Base-by-base conservation (phyloP, 2,329 filamentous ascomycete species). In the Talaromyces rugulosus region DNA sequence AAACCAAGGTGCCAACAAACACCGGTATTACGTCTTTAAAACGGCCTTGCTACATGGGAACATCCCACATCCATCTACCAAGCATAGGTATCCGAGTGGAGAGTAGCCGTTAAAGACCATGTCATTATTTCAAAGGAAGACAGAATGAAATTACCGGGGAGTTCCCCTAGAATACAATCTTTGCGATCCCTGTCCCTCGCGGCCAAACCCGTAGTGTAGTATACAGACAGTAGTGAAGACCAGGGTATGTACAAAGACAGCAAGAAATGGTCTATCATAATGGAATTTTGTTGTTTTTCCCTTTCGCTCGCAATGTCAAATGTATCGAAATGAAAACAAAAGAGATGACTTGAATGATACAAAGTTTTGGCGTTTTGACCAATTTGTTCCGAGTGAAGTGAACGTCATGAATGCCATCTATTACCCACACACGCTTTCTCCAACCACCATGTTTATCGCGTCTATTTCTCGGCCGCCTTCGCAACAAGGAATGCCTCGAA, bases 401-500 rank as follows among this genome's bases (percentile, higher is more conserved):
- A 56, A 62, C 59, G 61, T 58, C 60, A 59, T 51, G 54, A 55
- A 59, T 64, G 57, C 63, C 63, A 61, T 63, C 61, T 70, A 67
- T 73, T 69, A 62, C 66, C 63, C 67, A 71, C 70, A 69, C 56
- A 69, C 66, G 65, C 68, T 68, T 70, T 70, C 70, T 18, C 33
- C 61, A 36, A 69, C 61, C 62, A 66, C 23, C 44, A 23, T 30
- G 11, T 47, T 31, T 27, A 58, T 57, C 50, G 50, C 51, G 59
- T 71, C 67, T 74, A 75, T 68, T 69, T 68, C 53, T 82, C 81
- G 57, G 76, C 79, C 59, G 78, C 77, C 70, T 92, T 80, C 70
- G 85, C 83, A 72, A 86, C 85, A 77, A 96, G 80, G 78, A 87
- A 91, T 70, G 90, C 88, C 83, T 98, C 94, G 70, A 98, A 84